Base-by-base conservation (phyloP, 805 yeast species). In the Starmerella apis region DNA sequence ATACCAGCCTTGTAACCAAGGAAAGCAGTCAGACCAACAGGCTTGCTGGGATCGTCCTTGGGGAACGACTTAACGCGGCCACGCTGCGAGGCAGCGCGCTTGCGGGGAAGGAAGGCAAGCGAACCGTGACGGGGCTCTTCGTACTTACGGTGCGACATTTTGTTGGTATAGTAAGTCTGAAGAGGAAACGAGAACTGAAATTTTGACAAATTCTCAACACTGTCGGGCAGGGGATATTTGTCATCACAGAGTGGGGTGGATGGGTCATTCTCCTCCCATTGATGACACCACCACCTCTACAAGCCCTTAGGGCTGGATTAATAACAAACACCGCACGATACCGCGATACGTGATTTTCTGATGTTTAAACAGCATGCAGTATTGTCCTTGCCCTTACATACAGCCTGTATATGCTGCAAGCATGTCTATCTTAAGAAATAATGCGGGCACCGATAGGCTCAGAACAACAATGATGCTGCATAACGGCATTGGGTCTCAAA, bases 41-140 rank as follows among this genome's bases (percentile, higher is more conserved):
- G 94, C 84, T 90, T 90, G 63, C 95, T 73, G 78, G 84, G 81
- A 75, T 86, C 94, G 75, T 90, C 97, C 81, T 83, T 87, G 73
- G 99, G 98, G 95, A 90, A 92, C 59, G 99, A 79, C 86, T 87
- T 90, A 71, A 88, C 92, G 80, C 86, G 88, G 77, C 96, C 98
- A 81, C 95, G 86, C 79, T 86, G 92, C 72, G 83, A 79, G 75
- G 94, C 81, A 71, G 97, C 87, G 81, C 98, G 87, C 96, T 92
- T 92, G 82, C 96, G 87, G 83, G 99, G 98, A 48, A 70, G 80
- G 95, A 87, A 92, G 71, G 97, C 98, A 74, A 92, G 80, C 75
- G 95, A 90, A 77, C 99, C 99, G 88, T 92, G 97, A 81, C 99
- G 87, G 81, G 99, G 99, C 68, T 92, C 94, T 86, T 92, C 97